Percentiles rank a stretch among this genome's conserved stretches.
These are phyloP conservation scores for Entamoeba dispar DNA, from an alignment of 208 protist genomes.

Conservation along the genomic window DNA sequence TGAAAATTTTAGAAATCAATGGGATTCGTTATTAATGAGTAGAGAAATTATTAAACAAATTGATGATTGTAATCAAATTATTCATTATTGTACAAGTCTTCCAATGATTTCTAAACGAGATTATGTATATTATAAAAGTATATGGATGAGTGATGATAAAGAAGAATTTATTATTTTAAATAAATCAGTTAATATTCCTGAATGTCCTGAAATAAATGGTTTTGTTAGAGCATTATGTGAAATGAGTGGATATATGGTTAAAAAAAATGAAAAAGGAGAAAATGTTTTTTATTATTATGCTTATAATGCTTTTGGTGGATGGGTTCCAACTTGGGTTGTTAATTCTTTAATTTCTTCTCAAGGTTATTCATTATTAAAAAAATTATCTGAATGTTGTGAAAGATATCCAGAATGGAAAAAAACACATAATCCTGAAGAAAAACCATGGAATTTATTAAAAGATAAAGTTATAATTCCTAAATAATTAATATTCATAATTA, in stretches of 20 bases:
- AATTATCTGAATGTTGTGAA: background rate
- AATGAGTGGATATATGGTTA: background rate
- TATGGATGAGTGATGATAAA: background rate
- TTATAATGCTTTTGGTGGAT: background rate
- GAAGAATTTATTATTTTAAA: background rate
- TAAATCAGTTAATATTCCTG: background rate
- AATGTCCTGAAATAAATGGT: background rate
- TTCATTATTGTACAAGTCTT: background rate
- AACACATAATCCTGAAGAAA: background rate
- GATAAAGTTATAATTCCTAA: background rate
- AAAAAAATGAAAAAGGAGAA: background rate
- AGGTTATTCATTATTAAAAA: background rate
- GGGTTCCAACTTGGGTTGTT: background rate
- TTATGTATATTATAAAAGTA: background rate
- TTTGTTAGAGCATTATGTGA: background rate
- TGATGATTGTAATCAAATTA: background rate
- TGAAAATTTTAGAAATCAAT: background rate
- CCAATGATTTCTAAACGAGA: background rate
- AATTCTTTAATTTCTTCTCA: background rate
- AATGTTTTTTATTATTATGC: background rate
- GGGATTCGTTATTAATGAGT: background rate
- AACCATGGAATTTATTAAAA: background rate
- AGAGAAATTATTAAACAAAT: background rate
- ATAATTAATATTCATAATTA: background rate
- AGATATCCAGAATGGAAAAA: background rate